Base-by-base conservation (phyloP, 495 filamentous ascomycete genomes). In the Trichoderma reesei region DNA sequence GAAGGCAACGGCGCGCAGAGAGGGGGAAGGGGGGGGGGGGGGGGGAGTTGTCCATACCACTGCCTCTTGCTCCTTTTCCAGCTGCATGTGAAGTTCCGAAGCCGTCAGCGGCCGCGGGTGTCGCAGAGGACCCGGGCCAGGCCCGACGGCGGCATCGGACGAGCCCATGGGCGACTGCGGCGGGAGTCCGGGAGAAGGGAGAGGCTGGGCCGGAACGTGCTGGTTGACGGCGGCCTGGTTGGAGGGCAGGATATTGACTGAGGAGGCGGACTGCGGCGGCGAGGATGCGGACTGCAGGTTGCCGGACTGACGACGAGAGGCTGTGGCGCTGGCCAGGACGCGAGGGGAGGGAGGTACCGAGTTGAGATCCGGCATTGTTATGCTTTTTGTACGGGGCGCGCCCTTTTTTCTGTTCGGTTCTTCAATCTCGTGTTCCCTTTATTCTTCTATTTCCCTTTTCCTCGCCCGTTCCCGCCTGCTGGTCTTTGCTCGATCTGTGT, bases 1-100 rank as follows among this genome's bases (percentile, higher is more conserved):
- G 18, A 5, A 26, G 26, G 26, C 26, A 26, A 26, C 26, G 26
- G 26, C 26, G 26, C 1, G 26, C 26, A 26, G 1, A 26, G 26
- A 1, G 26, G 26, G 26, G 26, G 26, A 1, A 1, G 26, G 26
- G 26, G 26, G 26, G 26, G 26, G 26, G 26, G 26, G 26, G 26
- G 26, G 26, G 26, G 26, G 26, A 1, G 26, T 9, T 36, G n/a
- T 41, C 77, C 84, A 63, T 82, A 93, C 92, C 69, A 96, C 86
- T n/a, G 90, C 88, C 73, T 97, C 92, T 70, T 97, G 92, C 70
- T 96, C 92, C 70, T 92, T 91, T 76, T 97, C 92, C 42, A 96
- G 79, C 73, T 92, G 84, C 66, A 88, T 75, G 75, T 96, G 91
- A 44, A 97, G 78, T 71, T 96, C 92, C 2, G 89, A 89, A 10